Evolutionary conservation across 2,329 filamentous ascomycete genomes (phyloP), one percentile per base, ranked within the genome.

Genomic region (Cladosporium phlei): DNA sequence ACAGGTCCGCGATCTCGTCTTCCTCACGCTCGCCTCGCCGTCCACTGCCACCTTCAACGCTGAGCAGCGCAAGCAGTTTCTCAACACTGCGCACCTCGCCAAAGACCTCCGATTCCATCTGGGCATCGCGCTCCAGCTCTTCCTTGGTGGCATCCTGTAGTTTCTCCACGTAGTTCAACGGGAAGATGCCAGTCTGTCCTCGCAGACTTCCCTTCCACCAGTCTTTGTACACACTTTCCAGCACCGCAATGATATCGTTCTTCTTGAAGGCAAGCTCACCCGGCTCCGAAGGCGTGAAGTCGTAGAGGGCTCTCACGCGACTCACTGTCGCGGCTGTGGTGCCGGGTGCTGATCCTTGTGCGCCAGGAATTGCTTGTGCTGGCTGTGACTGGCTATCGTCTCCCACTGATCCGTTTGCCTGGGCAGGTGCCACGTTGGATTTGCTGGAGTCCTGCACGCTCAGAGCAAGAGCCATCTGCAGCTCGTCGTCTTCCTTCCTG

Each of bases 121-220:
- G 88, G 2, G 93, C 91, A 71, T 98, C 93, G 47, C 88, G 82
- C 68, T 96, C 89, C 56, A 98, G 69, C 74, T 98, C 93, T 57
- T 97, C 91, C 14, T 84, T 83, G 0, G 93, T 97, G 4, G 93
- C 93, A 62, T 98, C 93, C 46, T 90, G 83, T 54, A 98, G 74
- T 69, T 98, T 98, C 71, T 98, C 93, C 12, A 98, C 93, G 62
- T 98, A 98, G 71, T 98, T 98, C 55, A 98, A 78, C 5, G 93
- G 93, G 68, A 98, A 98, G 55, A 98, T 98, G 58, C 93, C 93
- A 5, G 89, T 96, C 67, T 96, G 88, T 16, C 93, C 93, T 63
- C 90, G 83, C 49, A 98, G 73, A 32, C 90, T 95, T 1, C 93
- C 93, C 59, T 95, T 91, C 93, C 93, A 98, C 93, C 93, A 98